Evolutionary conservation across 2,329 filamentous ascomycete genomes (phyloP), one percentile per base, ranked within the genome.

Genomic region (Colletotrichum echinochloae): DNA sequence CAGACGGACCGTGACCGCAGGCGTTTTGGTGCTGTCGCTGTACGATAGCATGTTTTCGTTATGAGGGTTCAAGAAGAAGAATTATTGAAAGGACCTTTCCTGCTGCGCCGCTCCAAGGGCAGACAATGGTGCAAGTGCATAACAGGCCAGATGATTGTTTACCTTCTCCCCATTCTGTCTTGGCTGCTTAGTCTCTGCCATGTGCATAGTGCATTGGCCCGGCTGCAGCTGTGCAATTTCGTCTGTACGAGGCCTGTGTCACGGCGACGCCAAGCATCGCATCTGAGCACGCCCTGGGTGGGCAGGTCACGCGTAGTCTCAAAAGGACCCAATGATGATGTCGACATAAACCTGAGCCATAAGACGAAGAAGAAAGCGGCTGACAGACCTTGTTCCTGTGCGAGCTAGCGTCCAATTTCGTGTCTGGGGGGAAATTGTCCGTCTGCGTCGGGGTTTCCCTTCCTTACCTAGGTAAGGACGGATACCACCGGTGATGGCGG

Each of bases 221-320:
- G 23, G 56, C 57, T 37, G 67, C 57, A 70, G 64, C 67, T 63
- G 52, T 52, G 67, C 52, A 70, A 70, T 70, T 59, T 70, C 67
- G n/a, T 59, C 57, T 62, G 57, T 59, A 70, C 64, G 57, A 70
- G 63, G 55, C 26, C n/a, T 41, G 51, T 63, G 57, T 63, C 63
- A 66, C 63, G 28, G 48, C 51, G 51, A 51, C 37, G 64, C 64
- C 67, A 70, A 59, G 64, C 52, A 70, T 60, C 64, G 67, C 54
- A 64, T 33, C 37, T 18, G 52, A 56, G 51, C 39, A 61, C 46
- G 28, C 39, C 44, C 60, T 60, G 28, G 59, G 6, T 39, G 54
- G 61, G 23, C 54, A 41, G 55, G 39, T 26, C n/a, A n/a, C n/a
- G n/a, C n/a, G n/a, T n/a, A n/a, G n/a, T n/a, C n/a, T n/a, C n/a